phyloP scores from a whole-genome alignment of 2,329 filamentous ascomycete genomes.

The Daldinia sp. region DNA sequence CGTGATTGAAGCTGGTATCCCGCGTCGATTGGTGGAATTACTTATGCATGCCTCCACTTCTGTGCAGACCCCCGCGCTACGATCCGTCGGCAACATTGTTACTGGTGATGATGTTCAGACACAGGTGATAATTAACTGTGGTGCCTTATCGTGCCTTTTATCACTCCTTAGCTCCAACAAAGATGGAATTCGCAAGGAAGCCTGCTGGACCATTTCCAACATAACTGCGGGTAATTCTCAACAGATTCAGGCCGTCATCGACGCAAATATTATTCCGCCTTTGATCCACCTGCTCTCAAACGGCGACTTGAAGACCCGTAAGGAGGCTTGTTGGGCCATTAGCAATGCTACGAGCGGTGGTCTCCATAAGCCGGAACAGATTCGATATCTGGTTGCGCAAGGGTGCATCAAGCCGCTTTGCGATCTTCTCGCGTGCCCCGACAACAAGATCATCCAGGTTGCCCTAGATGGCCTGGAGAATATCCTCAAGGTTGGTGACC shows the following conservation, averaged over 20 bases:
- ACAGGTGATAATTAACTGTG: constrained; percentile 99
- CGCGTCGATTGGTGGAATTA: constrained; percentile 92
- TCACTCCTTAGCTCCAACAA: constrained; percentile 96
- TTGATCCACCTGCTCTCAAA: constrained; percentile 96
- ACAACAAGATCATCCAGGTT: constrained; percentile 99
- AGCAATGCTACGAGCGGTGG: constrained; percentile 98
- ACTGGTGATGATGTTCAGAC: constrained; percentile 99
- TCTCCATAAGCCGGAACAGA: constrained; percentile 98
- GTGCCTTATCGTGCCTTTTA: constrained; percentile 88
- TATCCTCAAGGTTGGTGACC: constrained; percentile 98
- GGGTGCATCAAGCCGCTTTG: constrained; percentile 98
- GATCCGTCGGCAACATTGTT: constrained; percentile 98
- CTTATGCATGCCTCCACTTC: constrained; percentile 98
- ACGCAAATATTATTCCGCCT: constrained; percentile 95
- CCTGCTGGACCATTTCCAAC: constrained; percentile 99
- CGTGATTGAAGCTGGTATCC: constrained; percentile 97
- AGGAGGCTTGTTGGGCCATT: constrained; percentile 99
- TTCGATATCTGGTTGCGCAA: constrained; percentile 90
- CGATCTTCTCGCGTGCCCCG: constrained; percentile 92
- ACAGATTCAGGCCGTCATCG: constrained; percentile 96
- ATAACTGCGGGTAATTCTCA: constrained; percentile 97
- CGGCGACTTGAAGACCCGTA: constrained; percentile 97
- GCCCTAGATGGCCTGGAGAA: constrained; percentile 98
- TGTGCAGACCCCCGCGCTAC: constrained; percentile 94
- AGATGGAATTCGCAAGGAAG: constrained; percentile 98